Base-by-base conservation (phyloP, 192 early-diverging fungal species). In the Backusella psychrophila region DNA sequence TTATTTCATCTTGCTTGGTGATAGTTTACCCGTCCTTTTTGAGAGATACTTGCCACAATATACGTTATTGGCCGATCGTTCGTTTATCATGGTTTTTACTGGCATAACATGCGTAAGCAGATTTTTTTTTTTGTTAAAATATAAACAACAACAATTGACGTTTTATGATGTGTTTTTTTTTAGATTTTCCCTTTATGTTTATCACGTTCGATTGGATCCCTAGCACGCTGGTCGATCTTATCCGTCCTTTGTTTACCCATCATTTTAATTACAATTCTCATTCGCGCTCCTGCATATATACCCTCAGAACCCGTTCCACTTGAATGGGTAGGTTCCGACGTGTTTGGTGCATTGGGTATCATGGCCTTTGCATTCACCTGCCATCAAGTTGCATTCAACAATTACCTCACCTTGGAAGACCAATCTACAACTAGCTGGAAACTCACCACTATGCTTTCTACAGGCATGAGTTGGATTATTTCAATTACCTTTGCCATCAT, bases 361-460 rank as follows among this genome's bases (percentile, higher is more conserved):
- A 91, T 93, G 82, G 88, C 90, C 0, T 93, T 93, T 79, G 90
- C 90, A 1, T 91, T 90, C 77, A 83, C 87, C 9, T 91, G 89
- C 41, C 77, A 89, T 31, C 91, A 93, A 78, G 87, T 89, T 29
- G 85, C 88, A 15, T 91, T 88, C 72, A 85, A 87, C 75, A 90
- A 85, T 66, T 93, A 87, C 69, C 65, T 83, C 49, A 87, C 90
- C 0, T 72, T 91, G 72, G 66, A 81, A 12, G 59, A 85, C 36
- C 87, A 87, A 41, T 83, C 89, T 2, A 72, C 85, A 5, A 59
- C 67, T 0, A 76, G 74, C 6, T 93, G 91, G 91, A 73, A 69
- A 8, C 75, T 70, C n/a, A 85, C 88, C 0, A 85, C 89, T 0
- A 73, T 69, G 0, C 82, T 89, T 67, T 87, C 91, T 2, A 85